Conservation (phyloP, 371 early-diverging fungal genomes). For the Mucor plumbeus region DNA sequence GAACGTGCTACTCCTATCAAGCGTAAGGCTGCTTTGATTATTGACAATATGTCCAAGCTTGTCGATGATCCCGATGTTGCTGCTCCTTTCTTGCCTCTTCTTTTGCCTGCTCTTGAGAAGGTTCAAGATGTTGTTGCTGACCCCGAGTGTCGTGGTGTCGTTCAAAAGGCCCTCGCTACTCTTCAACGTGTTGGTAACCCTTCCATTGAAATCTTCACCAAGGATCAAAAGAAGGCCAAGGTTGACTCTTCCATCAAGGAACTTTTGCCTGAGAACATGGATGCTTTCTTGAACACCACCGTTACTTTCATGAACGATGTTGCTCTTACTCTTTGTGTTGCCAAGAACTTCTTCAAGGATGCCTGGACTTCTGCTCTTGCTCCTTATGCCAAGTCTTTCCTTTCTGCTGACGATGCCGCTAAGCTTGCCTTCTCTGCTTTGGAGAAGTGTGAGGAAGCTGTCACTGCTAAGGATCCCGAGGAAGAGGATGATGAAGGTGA, state of each 20-base stretch:
- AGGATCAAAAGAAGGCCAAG: conserved; percentile 51
- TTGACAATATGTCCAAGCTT: conserved; percentile 87
- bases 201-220: conserved; percentile 40
- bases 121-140: conserved; percentile 80
- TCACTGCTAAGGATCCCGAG: conserved; percentile 38
- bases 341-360: conserved; percentile 49
- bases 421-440: conserved; percentile 40
- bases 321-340: conserved; percentile 47
- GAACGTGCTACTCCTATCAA: conserved; percentile 68
- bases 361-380: conserved; percentile 45
- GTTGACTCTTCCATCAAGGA: conserved; percentile 46
- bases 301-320: conserved; percentile 52
- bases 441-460: conserved; percentile 51
- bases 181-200: conserved; percentile 46
- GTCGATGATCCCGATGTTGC: conserved; percentile 82
- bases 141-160: conserved; percentile 80
- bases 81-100: conserved; percentile 80
- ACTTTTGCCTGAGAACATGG: conserved; percentile 40
- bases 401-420: conserved; percentile 41
- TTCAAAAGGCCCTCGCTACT: conserved; percentile 55
- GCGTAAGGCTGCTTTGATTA: conserved; percentile 84
- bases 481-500: conserved; percentile 71
- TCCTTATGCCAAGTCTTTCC: conserved; percentile 67
- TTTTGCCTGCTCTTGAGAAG: conserved; percentile 79
- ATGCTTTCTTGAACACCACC: conserved; percentile 29